Evolutionary conservation across 2,329 filamentous ascomycete species (phyloP), one percentile per base, ranked within the genome.

Genomic region (Simplicillium aogashimaense): DNA sequence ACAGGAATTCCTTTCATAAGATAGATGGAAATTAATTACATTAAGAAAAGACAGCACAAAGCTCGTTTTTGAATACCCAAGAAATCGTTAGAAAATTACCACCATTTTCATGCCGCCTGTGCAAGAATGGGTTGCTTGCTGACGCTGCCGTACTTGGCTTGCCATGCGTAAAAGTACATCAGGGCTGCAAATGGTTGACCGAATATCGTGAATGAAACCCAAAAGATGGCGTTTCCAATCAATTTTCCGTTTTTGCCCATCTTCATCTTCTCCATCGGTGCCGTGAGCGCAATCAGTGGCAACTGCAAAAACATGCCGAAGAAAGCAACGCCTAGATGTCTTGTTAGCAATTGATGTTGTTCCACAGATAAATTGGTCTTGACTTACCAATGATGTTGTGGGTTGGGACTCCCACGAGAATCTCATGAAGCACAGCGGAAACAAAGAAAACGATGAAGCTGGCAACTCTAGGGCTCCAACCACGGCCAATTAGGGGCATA

Each of bases 141-240:
- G 16, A 89, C 82, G 52, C 82, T 88, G 11, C 92, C 92, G 57
- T 95, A 95, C 66, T 97, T 97, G 41, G 87, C 87, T 64, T 97
- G 90, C 90, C 92, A 98, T 2, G 89, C 89, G 58, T 97, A 97
- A 60, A 95, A 98, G 60, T 98, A 98, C 58, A 94, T 71, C 44
- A 98, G 66, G 1, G 87, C 89, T 1, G 87, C 92, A 51, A 97
- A 76, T 1, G 92, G 92, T 67, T 98, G 92, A 3, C 92, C 92
- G 11, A 98, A 83, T 3, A 97, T 77, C 48, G 90, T 95, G 56
- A 98, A 98, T 11, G 85, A 90, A 15, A 95, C 72, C 92, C 92
- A 97, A 61, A 98, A 98, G 43, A 94, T 89, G 54, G 82, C 81
- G 59, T 98, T 98, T 2, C 92, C 92, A 20, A 94, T 70, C 8